phyloP scores from a whole-genome alignment of 2,329 filamentous ascomycete species.

The Penicillium sp. region DNA sequence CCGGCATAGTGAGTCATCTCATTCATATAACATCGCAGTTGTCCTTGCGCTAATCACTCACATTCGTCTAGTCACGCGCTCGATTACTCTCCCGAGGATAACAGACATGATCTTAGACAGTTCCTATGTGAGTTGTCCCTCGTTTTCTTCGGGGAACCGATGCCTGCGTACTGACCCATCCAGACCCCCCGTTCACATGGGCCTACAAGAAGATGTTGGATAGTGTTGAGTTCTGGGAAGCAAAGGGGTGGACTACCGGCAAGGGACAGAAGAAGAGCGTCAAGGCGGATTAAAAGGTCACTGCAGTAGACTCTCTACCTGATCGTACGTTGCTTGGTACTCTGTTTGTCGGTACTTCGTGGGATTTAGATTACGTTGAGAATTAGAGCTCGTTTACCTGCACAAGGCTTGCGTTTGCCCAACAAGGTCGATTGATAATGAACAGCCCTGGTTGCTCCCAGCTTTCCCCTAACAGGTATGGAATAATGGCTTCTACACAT shows the following conservation, averaged over 20 bases:
- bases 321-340: background rate
- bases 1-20: conserved; percentile 47
- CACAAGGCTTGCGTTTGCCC: background rate
- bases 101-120: conserved; percentile 60
- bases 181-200: conserved; percentile 45
- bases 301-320: background rate
- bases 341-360: background rate
- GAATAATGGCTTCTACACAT: too few species aligned
- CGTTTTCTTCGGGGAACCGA: background rate
- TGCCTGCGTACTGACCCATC: background rate
- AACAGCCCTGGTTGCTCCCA: background rate
- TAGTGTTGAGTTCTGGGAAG: conserved; percentile 48
- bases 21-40: background rate
- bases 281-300: conserved; percentile 32
- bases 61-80: conserved; percentile 43
- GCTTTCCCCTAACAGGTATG: background rate
- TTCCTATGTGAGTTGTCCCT: conserved; percentile 49
- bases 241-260: conserved; percentile 35
- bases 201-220: conserved; percentile 54
- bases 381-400: background rate
- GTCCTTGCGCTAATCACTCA: background rate
- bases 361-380: background rate
- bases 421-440: background rate
- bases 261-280: conserved; percentile 41
- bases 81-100: conserved; percentile 59